Evolutionary conservation across 2,329 filamentous ascomycete genomes (phyloP).

Genomic region (Hirsutella rhossiliensis): DNA sequence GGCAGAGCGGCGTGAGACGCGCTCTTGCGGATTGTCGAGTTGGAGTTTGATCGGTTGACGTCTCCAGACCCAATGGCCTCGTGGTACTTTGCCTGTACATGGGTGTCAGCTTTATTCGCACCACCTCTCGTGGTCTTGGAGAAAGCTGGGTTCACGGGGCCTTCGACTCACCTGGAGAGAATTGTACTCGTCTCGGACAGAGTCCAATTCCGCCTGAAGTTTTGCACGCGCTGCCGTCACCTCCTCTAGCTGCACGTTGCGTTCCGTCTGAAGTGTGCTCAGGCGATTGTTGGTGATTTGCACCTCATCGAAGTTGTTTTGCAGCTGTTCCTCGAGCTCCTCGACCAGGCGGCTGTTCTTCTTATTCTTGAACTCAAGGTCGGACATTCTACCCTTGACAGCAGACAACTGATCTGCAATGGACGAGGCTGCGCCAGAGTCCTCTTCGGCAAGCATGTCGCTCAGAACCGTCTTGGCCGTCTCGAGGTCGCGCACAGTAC

Average conservation of each 20-base stretch:
- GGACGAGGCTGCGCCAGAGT: slow-evolving; percentile 22
- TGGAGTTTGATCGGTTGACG: slow-evolving; percentile 47
- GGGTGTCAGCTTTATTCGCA: not conserved
- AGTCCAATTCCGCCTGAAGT: slow-evolving; percentile 58
- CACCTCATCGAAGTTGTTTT: slow-evolving; percentile 88
- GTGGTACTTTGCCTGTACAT: slow-evolving; percentile 45
- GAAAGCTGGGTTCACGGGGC: too few relatives aligned
- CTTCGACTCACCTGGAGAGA: slow-evolving; percentile 56
- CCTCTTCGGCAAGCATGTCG: slow-evolving; percentile 39
- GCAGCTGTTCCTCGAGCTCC: slow-evolving; percentile 92
- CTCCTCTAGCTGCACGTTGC: slow-evolving; percentile 66
- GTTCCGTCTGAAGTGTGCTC: slow-evolving; percentile 68
- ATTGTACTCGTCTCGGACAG: slow-evolving; percentile 56
- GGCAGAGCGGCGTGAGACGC: slow-evolving; percentile 72
- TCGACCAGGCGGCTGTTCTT: slow-evolving; percentile 89
- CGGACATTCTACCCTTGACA: slow-evolving; percentile 53
- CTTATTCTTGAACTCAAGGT: slow-evolving; percentile 59
- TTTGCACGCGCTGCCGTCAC: slow-evolving; percentile 51
- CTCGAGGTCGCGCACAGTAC: slow-evolving; percentile 50
- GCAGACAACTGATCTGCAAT: slow-evolving; percentile 44
- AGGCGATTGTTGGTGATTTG: slow-evolving; percentile 75
- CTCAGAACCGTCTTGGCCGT: slow-evolving; percentile 41
- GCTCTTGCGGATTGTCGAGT: slow-evolving; percentile 72
- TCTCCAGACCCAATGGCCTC: slow-evolving; percentile 30
- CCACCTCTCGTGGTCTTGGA: too few relatives aligned